Evolutionary conservation across 140 eudicot species (phyloP).

Genomic region (Cichorium intybus): DNA sequence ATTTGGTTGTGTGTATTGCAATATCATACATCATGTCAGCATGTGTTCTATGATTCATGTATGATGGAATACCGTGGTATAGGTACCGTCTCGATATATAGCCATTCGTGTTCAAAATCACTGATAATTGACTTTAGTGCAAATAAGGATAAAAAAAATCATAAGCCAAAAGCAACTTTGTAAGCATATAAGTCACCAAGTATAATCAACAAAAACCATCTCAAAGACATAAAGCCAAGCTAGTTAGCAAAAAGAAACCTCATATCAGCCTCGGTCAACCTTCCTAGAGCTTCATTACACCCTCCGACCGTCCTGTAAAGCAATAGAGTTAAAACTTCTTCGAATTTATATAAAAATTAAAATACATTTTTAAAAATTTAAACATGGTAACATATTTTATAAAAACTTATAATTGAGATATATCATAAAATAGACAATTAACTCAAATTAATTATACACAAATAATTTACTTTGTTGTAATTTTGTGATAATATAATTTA

Average conservation of each 20-base stretch:
- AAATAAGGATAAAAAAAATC: slow-evolving; percentile 22
- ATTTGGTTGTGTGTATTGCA: background rate
- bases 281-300: slow-evolving; percentile 66
- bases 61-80: slow-evolving; percentile 44
- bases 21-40: slow-evolving; percentile 41
- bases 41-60: slow-evolving; percentile 54
- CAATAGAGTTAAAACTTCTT: too few relatives aligned
- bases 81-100: slow-evolving; percentile 37
- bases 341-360: too few relatives aligned
- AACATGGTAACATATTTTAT: too few relatives aligned
- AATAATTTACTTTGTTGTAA: too few relatives aligned
- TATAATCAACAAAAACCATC: too few relatives aligned
- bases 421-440: too few relatives aligned
- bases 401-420: too few relatives aligned
- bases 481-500: too few relatives aligned
- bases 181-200: too few relatives aligned
- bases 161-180: slow-evolving; percentile 9
- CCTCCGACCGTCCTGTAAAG: slow-evolving; percentile 86
- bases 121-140: slow-evolving; percentile 58
- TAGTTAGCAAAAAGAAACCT: slow-evolving; percentile 64
- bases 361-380: too few relatives aligned
- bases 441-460: too few relatives aligned
- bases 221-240: too few relatives aligned
- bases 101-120: slow-evolving; percentile 66
- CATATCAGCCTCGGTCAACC: slow-evolving; percentile 81